Evolutionary conservation across 208 protist species (phyloP).

Genomic region (Crithidia acanthocephali): DNA sequence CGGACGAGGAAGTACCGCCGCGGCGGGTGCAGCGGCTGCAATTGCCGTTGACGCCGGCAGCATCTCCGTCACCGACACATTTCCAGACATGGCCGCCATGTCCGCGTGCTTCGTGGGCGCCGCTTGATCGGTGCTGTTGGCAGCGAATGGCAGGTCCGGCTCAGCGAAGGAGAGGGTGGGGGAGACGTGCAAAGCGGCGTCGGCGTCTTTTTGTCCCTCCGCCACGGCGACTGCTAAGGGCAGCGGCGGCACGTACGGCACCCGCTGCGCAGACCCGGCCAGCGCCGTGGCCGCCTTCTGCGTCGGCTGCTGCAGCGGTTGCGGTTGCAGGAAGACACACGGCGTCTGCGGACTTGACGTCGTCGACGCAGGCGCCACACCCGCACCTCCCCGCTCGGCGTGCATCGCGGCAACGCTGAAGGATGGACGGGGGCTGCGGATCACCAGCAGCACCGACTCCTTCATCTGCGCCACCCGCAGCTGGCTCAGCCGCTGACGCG

Average conservation of each 20-base stretch:
- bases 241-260: conserved; percentile 7
- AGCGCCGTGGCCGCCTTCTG: background rate
- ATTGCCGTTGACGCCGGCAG: no score
- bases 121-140: background rate
- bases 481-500: conserved; percentile 7
- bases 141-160: background rate
- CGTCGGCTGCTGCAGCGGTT: background rate
- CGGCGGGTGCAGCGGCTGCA: background rate
- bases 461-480: conserved; percentile 17
- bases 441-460: conserved; percentile 20
- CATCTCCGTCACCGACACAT: no score
- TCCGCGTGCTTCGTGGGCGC: background rate
- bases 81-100: background rate
- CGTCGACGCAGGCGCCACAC: background rate
- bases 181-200: background rate
- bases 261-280: background rate
- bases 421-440: conserved; percentile 11
- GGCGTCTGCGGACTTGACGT: background rate
- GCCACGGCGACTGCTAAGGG: background rate
- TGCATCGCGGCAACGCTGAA: background rate
- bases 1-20: background rate
- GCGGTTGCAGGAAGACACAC: background rate
- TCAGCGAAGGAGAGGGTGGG: background rate
- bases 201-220: background rate
- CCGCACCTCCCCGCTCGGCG: background rate